Conservation (phyloP, 2,329 filamentous ascomycete species). For the Hypocrella siamensis region DNA sequence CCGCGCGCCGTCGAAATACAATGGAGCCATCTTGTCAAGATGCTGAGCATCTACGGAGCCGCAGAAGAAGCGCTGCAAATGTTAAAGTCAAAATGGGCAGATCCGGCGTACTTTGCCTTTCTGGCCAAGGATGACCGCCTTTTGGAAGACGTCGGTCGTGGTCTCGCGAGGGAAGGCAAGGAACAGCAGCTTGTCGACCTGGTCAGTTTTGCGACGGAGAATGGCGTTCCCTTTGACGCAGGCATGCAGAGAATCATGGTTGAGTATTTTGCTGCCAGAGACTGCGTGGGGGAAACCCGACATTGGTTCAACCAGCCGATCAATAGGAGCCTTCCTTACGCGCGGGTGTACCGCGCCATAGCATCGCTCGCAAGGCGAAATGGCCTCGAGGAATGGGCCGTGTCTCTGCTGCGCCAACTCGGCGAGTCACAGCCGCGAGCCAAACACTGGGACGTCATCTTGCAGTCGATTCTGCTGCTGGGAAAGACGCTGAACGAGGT, state of each 20-base stretch:
- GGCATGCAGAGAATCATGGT: slow-evolving; percentile 39
- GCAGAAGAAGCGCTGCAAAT: slow-evolving; percentile 35
- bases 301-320: slow-evolving; percentile 49
- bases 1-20: slow-evolving; percentile 7
- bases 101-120: slow-evolving; percentile 7
- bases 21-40: slow-evolving; percentile 17
- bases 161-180: slow-evolving; percentile 44
- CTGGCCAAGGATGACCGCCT: slow-evolving; percentile 9
- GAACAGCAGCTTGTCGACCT: slow-evolving; percentile 42
- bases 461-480: slow-evolving; percentile 55
- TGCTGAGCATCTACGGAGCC: slow-evolving; percentile 37
- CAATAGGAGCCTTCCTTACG: slow-evolving; percentile 8
- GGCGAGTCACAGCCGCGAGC: slow-evolving; percentile 32
- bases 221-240: slow-evolving; percentile 27
- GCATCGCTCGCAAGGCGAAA: slow-evolving; percentile 41
- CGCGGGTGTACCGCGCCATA: slow-evolving; percentile 13
- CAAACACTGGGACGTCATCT: slow-evolving; percentile 52
- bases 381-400: slow-evolving; percentile 45
- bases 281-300: slow-evolving; percentile 45
- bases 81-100: slow-evolving; percentile 18
- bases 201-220: slow-evolving; percentile 31
- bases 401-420: slow-evolving; percentile 38
- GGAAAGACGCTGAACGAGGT: slow-evolving; percentile 45
- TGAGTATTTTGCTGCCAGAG: slow-evolving; percentile 41
- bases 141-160: slow-evolving; percentile 23